Conservation (phyloP, 1,139 yeast genomes). For the Geotrichum restrictum region DNA sequence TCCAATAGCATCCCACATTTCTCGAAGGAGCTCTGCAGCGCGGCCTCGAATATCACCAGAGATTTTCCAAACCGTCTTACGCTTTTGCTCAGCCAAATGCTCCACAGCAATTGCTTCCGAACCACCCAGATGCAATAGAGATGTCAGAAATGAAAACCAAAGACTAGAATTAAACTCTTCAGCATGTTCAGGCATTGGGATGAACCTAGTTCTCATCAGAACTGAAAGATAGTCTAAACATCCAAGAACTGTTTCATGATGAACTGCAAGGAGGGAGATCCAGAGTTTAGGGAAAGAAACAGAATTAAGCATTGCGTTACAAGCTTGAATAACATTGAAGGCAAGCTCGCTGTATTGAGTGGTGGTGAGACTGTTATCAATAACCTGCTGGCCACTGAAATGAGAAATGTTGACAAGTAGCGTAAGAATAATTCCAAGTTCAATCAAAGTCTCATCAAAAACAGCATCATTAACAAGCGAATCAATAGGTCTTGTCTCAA, state of each 20-base stretch:
- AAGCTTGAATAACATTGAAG: constrained; percentile 39
- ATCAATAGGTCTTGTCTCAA: constrained; percentile 62
- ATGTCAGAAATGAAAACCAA: constrained; percentile 52
- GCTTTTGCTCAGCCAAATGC: constrained; percentile 56
- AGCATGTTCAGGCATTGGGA: constrained; percentile 55
- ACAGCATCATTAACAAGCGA: constrained; percentile 68
- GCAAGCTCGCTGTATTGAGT: constrained; percentile 40
- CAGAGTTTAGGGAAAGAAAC: constrained; percentile 43
- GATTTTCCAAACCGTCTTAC: constrained; percentile 63
- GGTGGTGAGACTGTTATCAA: constrained; percentile 51
- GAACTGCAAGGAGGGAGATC: constrained; percentile 36
- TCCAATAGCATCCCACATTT: constrained; percentile 72
- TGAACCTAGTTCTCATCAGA: constrained; percentile 38
- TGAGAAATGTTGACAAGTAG: constrained; percentile 35
- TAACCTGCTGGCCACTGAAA: constrained; percentile 50
- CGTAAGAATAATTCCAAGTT: constrained; percentile 49
- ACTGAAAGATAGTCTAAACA: constrained; percentile 54
- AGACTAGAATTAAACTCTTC: constrained; percentile 57
- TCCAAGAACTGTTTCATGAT: constrained; percentile 55
- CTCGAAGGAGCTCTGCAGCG: constrained; percentile 53
- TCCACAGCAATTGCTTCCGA: constrained; percentile 36
- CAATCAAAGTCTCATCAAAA: constrained; percentile 70
- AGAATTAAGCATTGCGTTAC: constrained; percentile 40
- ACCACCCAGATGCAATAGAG: constrained; percentile 54
- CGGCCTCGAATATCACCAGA: constrained; percentile 63